These are phyloP conservation scores for Trichoderma sp. DNA, from an alignment of 2,329 filamentous ascomycete genomes.

Conservation along the genomic window DNA sequence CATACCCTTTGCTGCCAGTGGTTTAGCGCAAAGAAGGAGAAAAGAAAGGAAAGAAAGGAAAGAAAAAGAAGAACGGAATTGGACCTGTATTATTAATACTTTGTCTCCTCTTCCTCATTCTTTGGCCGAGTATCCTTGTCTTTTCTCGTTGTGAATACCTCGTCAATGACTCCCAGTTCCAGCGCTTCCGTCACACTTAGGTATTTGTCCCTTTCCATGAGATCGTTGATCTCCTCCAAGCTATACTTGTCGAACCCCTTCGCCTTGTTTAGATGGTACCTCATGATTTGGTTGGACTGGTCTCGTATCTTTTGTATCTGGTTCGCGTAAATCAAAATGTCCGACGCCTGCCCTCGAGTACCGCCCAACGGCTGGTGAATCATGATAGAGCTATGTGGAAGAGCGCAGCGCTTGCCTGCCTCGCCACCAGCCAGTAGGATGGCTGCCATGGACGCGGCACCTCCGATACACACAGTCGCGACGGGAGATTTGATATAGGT, in stretches of 20 bases:
- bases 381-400: conserved; percentile 96
- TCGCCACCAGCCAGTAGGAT: conserved; percentile 83
- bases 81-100: neutral
- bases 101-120: conserved; percentile 18
- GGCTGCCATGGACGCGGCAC: conserved; percentile 92
- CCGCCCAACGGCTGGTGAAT: conserved; percentile 89
- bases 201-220: conserved; percentile 98
- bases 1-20: neutral
- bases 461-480: conserved; percentile 90
- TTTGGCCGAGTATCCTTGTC: conserved; percentile 36
- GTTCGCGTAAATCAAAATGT: conserved; percentile 95
- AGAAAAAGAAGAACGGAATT: neutral
- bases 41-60: no score
- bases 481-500: conserved; percentile 91
- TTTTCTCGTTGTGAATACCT: conserved; percentile 69
- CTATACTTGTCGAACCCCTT: conserved; percentile 72
- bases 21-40: neutral
- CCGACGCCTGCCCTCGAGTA: conserved; percentile 62
- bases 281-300: conserved; percentile 88
- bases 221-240: conserved; percentile 79
- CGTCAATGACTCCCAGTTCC: conserved; percentile 87
- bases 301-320: conserved; percentile 86
- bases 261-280: conserved; percentile 75
- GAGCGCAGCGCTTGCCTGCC: conserved; percentile 77
- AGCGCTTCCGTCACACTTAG: conserved; percentile 84